Conservation (phyloP, 2,329 filamentous ascomycete species). For the Camptophora hylomeconis region DNA sequence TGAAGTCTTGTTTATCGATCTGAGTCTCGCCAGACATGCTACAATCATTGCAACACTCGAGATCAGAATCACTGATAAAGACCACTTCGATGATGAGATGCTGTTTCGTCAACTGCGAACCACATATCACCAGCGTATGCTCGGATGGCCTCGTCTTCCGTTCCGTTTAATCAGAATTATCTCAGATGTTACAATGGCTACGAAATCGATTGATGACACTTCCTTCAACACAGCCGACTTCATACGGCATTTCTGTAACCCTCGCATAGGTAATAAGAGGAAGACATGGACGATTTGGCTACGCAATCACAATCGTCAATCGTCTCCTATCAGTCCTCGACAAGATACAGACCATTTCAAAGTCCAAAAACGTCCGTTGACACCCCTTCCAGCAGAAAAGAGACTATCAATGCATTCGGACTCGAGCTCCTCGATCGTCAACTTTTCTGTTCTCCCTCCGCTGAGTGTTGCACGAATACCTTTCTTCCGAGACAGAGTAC, state of each 20-base stretch:
- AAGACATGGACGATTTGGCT: slow-evolving; percentile 17
- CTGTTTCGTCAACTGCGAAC: slow-evolving; percentile 15
- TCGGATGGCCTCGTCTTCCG: slow-evolving; percentile 9
- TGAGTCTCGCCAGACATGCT: slow-evolving; percentile 13
- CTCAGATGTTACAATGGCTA: slow-evolving; percentile 8
- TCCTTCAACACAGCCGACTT: slow-evolving; percentile 12
- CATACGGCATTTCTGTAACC: slow-evolving; percentile 9
- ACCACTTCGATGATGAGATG: slow-evolving; percentile 16
- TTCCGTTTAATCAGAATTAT: slow-evolving; percentile 11
- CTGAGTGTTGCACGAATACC: too few relatives aligned
- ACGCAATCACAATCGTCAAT: slow-evolving; percentile 10
- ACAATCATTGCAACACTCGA: slow-evolving; percentile 7
- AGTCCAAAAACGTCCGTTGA: too few relatives aligned
- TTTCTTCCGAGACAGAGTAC: too few relatives aligned
- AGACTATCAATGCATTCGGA: too few relatives aligned
- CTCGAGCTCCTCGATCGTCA: too few relatives aligned
- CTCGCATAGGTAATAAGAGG: slow-evolving; percentile 11
- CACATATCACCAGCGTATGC: slow-evolving; percentile 10
- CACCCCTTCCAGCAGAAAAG: too few relatives aligned
- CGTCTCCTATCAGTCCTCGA: not conserved
- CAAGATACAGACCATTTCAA: too few relatives aligned
- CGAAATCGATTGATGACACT: not conserved
- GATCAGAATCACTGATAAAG: slow-evolving; percentile 12
- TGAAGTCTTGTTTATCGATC: slow-evolving; percentile 15
- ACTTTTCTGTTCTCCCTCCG: too few relatives aligned